Percentiles rank a stretch among this genome's conserved stretches.
Conservation (phyloP, 179 eudicot genomes). For the Patellifolia procumbens region DNA sequence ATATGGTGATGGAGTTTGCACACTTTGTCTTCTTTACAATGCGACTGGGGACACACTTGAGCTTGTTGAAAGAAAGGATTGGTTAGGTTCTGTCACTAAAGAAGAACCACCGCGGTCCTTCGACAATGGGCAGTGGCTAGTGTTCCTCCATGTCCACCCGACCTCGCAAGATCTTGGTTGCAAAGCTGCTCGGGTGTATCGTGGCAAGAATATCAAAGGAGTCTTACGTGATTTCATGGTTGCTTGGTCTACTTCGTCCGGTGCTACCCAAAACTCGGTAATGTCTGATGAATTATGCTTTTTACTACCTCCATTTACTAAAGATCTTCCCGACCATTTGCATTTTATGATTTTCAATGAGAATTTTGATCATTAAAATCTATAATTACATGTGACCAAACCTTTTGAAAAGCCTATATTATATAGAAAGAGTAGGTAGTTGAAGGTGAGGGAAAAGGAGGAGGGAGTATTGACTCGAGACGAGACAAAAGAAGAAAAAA, state of each 20-base stretch:
- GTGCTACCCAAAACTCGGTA: slow-evolving; percentile 5
- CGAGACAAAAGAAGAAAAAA: no score
- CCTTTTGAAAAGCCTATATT: no score
- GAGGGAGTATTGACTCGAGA: no score
- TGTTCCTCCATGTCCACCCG: slow-evolving; percentile 13
- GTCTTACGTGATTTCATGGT: neutral
- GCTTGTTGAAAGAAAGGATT: slow-evolving; percentile 6
- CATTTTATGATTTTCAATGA: no score
- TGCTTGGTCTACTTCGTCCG: slow-evolving; percentile 5
- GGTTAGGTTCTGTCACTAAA: neutral
- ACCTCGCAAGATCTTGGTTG: neutral
- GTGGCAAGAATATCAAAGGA: slow-evolving; percentile 10
- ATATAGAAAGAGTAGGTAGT: no score
- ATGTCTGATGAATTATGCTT: no score
- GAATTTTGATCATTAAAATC: neutral
- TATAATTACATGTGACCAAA: no score
- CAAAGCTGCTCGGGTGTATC: slow-evolving; percentile 11
- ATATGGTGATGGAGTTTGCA: slow-evolving; percentile 3
- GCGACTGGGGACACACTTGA: slow-evolving; percentile 6
- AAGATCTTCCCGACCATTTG: no score
- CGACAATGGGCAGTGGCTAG: slow-evolving; percentile 15
- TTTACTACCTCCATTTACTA: no score
- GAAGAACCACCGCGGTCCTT: slow-evolving; percentile 6
- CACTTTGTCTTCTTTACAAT: slow-evolving; percentile 8
- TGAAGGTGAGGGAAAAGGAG: no score